Percentiles rank a stretch among this genome's conserved stretches.
Evolutionary conservation across 1,139 yeast genomes (phyloP).

Genomic region (Debaryomycetaceae sp.): DNA sequence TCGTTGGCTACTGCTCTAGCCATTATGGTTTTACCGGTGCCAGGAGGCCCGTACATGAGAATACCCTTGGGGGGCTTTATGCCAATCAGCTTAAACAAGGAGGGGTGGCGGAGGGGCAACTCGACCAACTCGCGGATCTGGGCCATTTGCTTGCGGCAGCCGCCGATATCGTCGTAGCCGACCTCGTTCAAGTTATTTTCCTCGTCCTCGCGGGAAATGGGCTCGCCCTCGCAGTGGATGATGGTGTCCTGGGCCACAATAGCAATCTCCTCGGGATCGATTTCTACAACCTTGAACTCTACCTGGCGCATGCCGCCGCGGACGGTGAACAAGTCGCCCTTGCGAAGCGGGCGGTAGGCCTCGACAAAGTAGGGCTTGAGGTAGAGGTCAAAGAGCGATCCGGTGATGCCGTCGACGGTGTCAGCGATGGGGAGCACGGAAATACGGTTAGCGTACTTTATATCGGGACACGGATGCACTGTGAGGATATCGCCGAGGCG

Average conservation of each 20-base stretch:
- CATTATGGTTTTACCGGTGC: constrained; percentile 95
- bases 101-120: constrained; percentile 87
- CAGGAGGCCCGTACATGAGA: constrained; percentile 93
- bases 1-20: constrained; percentile 98
- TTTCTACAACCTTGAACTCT: constrained; percentile 95
- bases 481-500: constrained; percentile 89
- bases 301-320: constrained; percentile 99
- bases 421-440: constrained; percentile 97
- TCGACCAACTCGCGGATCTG: constrained; percentile 96
- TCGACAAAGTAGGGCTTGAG: constrained; percentile 97
- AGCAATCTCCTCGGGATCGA: constrained; percentile 95
- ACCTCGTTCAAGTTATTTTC: constrained; percentile 88
- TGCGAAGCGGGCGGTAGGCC: constrained; percentile 97
- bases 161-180: constrained; percentile 88
- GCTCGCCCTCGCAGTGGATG: constrained; percentile 98
- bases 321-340: constrained; percentile 92
- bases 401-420: constrained; percentile 95
- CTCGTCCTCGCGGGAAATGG: constrained; percentile 97
- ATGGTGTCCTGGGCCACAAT: constrained; percentile 98
- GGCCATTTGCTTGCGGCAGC: constrained; percentile 96
- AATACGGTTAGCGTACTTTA: constrained; percentile 87
- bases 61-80: constrained; percentile 99
- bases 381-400: constrained; percentile 93
- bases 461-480: constrained; percentile 94
- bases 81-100: constrained; percentile 89